These are phyloP conservation scores for Russula dissimulans DNA, from an alignment of 768 basidiomycete species.

Conservation along the genomic window DNA sequence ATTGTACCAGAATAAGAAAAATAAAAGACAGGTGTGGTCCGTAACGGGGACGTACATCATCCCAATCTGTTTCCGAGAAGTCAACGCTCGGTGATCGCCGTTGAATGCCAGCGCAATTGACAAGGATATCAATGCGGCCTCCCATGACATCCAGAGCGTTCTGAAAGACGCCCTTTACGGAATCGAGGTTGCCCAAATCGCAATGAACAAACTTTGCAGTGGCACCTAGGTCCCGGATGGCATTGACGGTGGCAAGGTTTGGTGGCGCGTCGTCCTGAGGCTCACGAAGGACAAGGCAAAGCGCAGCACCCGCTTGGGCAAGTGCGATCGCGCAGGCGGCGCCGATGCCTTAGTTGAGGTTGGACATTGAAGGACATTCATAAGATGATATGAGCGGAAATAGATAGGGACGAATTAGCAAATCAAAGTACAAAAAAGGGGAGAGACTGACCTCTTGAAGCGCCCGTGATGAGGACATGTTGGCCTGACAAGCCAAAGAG, in stretches of 20 bases:
- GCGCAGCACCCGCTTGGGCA: conserved; percentile 43
- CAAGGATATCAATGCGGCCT: conserved; percentile 49
- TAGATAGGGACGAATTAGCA: conserved; percentile 1
- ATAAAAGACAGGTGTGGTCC: conserved; percentile 1
- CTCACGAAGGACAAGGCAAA: conserved; percentile 42
- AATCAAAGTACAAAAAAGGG: not conserved
- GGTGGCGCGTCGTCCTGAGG: conserved; percentile 28
- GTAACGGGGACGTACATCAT: conserved; percentile 43
- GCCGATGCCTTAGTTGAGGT: conserved; percentile 37
- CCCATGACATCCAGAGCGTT: conserved; percentile 42
- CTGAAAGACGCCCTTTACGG: conserved; percentile 41
- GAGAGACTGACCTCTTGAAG: conserved; percentile 52
- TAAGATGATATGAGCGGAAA: not conserved
- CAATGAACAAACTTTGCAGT: conserved; percentile 40
- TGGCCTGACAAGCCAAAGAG: conserved; percentile 62
- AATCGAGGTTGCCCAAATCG: conserved; percentile 43
- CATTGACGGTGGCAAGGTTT: conserved; percentile 29
- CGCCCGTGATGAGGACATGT: conserved; percentile 73
- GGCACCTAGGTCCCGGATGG: conserved; percentile 31
- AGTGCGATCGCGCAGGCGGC: conserved; percentile 46
- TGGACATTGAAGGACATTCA: not conserved
- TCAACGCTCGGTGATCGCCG: conserved; percentile 51
- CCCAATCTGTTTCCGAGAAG: conserved; percentile 62
- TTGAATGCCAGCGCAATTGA: conserved; percentile 63
- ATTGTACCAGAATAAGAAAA: conserved; percentile 3